phyloP scores from a whole-genome alignment of 257 asterid genomes.

The Cruciata laevipes region DNA sequence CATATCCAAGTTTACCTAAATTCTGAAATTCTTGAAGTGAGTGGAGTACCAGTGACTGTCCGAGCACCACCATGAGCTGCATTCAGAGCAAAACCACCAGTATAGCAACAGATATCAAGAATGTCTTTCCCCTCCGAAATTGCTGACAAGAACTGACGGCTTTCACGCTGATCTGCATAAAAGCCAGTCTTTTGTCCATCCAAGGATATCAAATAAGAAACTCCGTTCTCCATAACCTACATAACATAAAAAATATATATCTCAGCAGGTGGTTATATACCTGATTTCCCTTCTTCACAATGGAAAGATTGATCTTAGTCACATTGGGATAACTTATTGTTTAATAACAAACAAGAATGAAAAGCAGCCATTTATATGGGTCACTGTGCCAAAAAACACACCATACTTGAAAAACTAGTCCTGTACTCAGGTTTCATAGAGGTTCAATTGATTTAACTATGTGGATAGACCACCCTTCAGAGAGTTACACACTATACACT shows the following conservation, averaged over 20 bases:
- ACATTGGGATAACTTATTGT: background rate
- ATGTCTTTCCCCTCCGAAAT: slow-evolving; percentile 65
- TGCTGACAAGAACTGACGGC: slow-evolving; percentile 68
- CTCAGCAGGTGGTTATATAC: background rate
- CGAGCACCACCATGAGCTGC: slow-evolving; percentile 87
- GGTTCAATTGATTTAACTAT: background rate
- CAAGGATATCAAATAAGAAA: slow-evolving; percentile 67
- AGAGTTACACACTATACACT: background rate
- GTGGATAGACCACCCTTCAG: too few species aligned
- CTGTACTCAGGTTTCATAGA: background rate
- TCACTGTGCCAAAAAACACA: too few species aligned
- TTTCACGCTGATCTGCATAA: slow-evolving; percentile 97
- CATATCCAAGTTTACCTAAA: background rate
- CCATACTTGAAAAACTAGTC: too few species aligned
- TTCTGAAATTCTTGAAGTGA: background rate
- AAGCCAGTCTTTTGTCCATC: slow-evolving; percentile 97
- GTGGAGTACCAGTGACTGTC: slow-evolving; percentile 46
- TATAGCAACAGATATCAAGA: slow-evolving; percentile 86
- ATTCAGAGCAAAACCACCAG: slow-evolving; percentile 91
- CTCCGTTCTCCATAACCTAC: slow-evolving; percentile 80
- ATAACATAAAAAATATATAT: background rate
- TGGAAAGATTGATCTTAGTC: slow-evolving; percentile 6
- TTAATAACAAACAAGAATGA: background rate
- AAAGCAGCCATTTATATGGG: background rate
- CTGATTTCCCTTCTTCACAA: background rate